A percentile compares a stretch with the other conserved stretches of the same genome.
Conservation (phyloP, 306 rosid species). For the Quercus wislizeni region DNA sequence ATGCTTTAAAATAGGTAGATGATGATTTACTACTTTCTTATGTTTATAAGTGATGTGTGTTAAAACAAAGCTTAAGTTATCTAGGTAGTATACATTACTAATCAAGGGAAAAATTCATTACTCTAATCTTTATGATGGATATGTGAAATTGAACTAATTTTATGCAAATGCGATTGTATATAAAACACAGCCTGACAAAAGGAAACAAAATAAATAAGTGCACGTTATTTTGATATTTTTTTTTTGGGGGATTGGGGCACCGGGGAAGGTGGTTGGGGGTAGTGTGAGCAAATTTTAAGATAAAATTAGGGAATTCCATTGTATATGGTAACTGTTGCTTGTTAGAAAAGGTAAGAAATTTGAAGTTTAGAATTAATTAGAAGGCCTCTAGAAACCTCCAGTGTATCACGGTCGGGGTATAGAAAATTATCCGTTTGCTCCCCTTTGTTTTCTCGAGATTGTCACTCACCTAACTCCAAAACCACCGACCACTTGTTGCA, state of each 20-base stretch:
- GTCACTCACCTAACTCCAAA: not conserved
- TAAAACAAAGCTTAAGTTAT: too few species aligned
- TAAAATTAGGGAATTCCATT: not conserved
- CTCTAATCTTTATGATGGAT: too few species aligned
- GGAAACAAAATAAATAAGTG: not conserved
- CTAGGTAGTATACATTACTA: too few species aligned
- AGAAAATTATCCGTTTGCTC: not conserved
- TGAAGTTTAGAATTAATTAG: not conserved
- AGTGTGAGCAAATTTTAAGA: not conserved
- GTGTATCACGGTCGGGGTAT: not conserved
- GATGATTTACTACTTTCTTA: not conserved
- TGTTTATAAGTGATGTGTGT: too few species aligned
- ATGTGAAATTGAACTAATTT: too few species aligned
- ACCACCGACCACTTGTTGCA: constrained; percentile 20
- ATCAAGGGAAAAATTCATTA: too few species aligned
- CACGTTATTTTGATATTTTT: not conserved
- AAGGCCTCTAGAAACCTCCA: not conserved
- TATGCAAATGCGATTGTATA: too few species aligned
- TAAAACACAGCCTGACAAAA: too few species aligned
- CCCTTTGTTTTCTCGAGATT: not conserved
- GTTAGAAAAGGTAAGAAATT: not conserved
- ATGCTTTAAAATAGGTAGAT: not conserved
- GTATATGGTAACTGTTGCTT: not conserved
- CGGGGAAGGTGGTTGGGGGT: not conserved
- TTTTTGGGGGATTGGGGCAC: not conserved